A percentile compares a stretch with the other conserved stretches of the same genome.
These are phyloP conservation scores for Kodamaea ohmeri DNA, from an alignment of 1,139 yeast species.

Conservation along the genomic window DNA sequence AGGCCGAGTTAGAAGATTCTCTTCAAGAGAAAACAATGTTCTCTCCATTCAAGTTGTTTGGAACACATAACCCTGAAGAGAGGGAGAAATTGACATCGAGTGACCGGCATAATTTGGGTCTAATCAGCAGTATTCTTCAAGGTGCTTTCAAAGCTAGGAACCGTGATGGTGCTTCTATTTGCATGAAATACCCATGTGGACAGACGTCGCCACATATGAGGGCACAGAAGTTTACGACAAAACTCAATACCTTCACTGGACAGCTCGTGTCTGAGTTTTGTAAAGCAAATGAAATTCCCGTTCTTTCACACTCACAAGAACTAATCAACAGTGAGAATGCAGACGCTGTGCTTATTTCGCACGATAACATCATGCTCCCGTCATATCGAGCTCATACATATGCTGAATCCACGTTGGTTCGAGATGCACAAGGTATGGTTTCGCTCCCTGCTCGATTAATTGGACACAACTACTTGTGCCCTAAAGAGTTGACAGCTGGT, in stretches of 20 bases:
- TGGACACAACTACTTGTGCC: constrained; percentile 31
- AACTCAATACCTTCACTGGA: constrained; percentile 27
- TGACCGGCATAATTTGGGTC: constrained; percentile 36
- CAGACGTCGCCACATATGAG: not conserved
- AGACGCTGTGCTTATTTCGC: constrained; percentile 35
- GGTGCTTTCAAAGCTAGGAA: constrained; percentile 35
- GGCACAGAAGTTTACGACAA: constrained; percentile 27
- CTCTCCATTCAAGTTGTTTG: constrained; percentile 32
- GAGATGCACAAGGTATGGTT: constrained; percentile 36
- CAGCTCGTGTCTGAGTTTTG: constrained; percentile 28
- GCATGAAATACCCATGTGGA: not conserved
- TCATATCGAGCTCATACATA: constrained; percentile 33
- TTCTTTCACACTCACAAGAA: constrained; percentile 23
- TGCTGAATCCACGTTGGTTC: constrained; percentile 35
- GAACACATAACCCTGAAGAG: constrained; percentile 6
- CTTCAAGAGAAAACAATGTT: constrained; percentile 29
- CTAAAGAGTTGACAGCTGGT: constrained; percentile 11
- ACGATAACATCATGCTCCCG: constrained; percentile 38
- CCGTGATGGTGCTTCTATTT: constrained; percentile 28
- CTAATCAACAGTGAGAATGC: constrained; percentile 12
- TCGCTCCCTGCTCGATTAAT: constrained; percentile 35
- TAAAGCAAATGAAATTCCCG: constrained; percentile 26
- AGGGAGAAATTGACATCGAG: constrained; percentile 17
- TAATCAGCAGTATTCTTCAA: constrained; percentile 31
- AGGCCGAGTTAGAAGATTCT: constrained; percentile 25